These are phyloP conservation scores for Aegilops speltoides DNA, from an alignment of 176 grass and related monocot genomes.

Conservation along the genomic window DNA sequence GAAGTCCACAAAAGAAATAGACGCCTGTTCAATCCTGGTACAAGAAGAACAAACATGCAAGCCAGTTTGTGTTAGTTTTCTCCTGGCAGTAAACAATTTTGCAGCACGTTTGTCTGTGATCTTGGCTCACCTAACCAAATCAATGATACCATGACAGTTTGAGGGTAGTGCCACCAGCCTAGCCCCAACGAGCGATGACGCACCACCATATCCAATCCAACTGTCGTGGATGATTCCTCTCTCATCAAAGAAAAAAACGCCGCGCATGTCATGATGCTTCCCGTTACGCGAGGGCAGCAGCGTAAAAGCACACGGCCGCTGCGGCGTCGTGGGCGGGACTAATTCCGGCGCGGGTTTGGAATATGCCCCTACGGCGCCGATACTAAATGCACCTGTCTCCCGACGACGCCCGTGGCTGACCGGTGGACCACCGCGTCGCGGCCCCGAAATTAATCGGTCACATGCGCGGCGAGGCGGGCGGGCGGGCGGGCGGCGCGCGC, in stretches of 20 bases:
- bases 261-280: neutral
- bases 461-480: conserved; percentile 17
- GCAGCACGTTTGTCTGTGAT: neutral
- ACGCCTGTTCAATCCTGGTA: neutral
- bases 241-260: too few species aligned
- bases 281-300: neutral
- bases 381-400: neutral
- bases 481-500: neutral
- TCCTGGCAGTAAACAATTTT: neutral
- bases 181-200: neutral
- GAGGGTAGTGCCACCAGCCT: neutral
- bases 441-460: conserved; percentile 9
- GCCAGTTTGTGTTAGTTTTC: neutral
- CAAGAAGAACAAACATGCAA: neutral
- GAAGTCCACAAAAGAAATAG: neutral
- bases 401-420: neutral
- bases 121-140: neutral
- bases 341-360: conserved; percentile 25
- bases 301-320: neutral
- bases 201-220: neutral
- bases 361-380: conserved; percentile 26
- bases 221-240: neutral
- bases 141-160: neutral
- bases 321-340: conserved; percentile 11
- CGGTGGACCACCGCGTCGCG: conserved; percentile 5